phyloP scores from a whole-genome alignment of 2,329 filamentous ascomycete species.

The Colletotrichum sp. region DNA sequence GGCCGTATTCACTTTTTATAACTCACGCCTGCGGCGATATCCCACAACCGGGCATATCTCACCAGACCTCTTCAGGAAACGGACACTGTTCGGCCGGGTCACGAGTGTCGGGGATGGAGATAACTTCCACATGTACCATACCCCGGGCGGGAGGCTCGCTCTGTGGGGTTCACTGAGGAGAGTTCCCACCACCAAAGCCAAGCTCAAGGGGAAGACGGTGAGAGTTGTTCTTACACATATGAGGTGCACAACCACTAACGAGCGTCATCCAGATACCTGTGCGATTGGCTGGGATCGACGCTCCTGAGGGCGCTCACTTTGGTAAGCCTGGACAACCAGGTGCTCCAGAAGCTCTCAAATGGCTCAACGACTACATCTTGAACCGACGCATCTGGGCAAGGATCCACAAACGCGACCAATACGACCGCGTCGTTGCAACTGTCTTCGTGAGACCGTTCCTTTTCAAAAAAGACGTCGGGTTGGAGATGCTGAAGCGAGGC shows the following conservation, averaged over 20 bases:
- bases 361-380: slow-evolving; percentile 76
- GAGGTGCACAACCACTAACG: not conserved
- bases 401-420: slow-evolving; percentile 87
- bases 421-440: slow-evolving; percentile 87
- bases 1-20: slow-evolving; percentile 65
- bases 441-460: slow-evolving; percentile 76
- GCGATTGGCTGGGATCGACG: slow-evolving; percentile 90
- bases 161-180: slow-evolving; percentile 94
- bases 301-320: slow-evolving; percentile 92
- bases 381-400: slow-evolving; percentile 80
- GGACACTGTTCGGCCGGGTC: slow-evolving; percentile 83
- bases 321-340: slow-evolving; percentile 87
- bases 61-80: slow-evolving; percentile 74
- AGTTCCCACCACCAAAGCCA: slow-evolving; percentile 71
- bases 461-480: slow-evolving; percentile 79
- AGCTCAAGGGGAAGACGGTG: slow-evolving; percentile 81
- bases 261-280: slow-evolving; percentile 72
- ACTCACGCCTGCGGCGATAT: slow-evolving; percentile 82
- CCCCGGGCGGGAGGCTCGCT: slow-evolving; percentile 82
- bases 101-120: slow-evolving; percentile 97
- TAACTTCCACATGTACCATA: slow-evolving; percentile 94
- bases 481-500: slow-evolving; percentile 87
- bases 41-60: slow-evolving; percentile 78
- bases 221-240: slow-evolving; percentile 28
- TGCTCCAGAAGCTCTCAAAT: slow-evolving; percentile 79